Conservation (phyloP, 2,329 filamentous ascomycete species). For the Xylaria sp. region DNA sequence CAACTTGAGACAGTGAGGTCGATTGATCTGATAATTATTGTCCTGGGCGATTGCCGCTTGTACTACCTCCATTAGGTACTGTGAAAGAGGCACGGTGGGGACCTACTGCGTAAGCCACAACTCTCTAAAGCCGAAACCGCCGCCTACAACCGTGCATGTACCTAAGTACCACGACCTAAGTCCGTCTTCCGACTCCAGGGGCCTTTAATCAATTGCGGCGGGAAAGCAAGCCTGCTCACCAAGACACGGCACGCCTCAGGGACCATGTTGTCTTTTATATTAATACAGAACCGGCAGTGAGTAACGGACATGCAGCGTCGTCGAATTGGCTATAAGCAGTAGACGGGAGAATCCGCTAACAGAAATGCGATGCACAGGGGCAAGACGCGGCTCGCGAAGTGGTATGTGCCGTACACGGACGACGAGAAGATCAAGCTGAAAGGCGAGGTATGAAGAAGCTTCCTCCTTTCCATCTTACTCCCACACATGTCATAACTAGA, state of each 20-base stretch:
- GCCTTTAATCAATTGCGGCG: not conserved
- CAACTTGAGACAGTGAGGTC: not conserved
- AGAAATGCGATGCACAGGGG: constrained; percentile 64
- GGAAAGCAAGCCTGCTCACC: constrained; percentile 3
- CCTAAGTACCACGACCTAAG: constrained; percentile 16
- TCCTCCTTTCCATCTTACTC: constrained; percentile 9
- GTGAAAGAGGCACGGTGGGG: too few species aligned
- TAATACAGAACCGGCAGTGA: constrained; percentile 58
- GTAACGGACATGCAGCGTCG: constrained; percentile 22
- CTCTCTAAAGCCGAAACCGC: not conserved
- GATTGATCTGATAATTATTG: too few species aligned
- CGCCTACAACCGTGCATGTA: constrained; percentile 3
- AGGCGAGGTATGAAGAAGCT: constrained; percentile 75
- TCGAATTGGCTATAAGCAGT: not conserved
- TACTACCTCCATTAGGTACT: too few species aligned
- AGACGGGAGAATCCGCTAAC: constrained; percentile 12
- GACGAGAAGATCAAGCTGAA: constrained; percentile 99
- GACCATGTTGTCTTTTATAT: constrained; percentile 56
- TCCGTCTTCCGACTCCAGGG: constrained; percentile 13
- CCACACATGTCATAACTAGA: constrained; percentile 15
- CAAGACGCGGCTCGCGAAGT: constrained; percentile 98
- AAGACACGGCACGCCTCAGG: constrained; percentile 12
- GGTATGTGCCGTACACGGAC: constrained; percentile 98
- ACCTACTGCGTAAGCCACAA: constrained; percentile 9
- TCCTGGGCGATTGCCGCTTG: too few species aligned